Base-by-base conservation (phyloP, 176 grass and related monocot genomes). In the Neostapfia colusana region DNA sequence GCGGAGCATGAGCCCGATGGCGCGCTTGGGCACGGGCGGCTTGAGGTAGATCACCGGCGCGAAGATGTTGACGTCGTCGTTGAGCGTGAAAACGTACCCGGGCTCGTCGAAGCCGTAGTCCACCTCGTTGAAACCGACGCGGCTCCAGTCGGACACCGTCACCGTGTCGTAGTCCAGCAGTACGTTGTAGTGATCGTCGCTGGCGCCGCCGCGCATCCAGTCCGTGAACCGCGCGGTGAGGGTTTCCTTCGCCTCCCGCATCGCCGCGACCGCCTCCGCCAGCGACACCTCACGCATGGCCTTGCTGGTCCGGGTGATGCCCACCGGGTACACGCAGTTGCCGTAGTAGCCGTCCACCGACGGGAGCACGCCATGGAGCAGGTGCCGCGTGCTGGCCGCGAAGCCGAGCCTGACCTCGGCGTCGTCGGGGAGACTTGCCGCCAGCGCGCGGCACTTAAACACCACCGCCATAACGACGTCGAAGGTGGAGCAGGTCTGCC, bases 31-130 rank as follows among this genome's bases (percentile, higher is more conserved):
- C 15, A 44, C 56, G 3, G 85, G 83, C 18, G 93, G 90, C 78
- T 79, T 90, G 23, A 93, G 85, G 73, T 93, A 88, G 81, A 97
- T 93, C 23, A 80, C 86, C 1, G 80, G 91, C 11, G 81, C 86
- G 11, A 93, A 77, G 73, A 91, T 88, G 85, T 89, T 84, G 74
- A 76, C 79, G 8, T 97, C 88, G 57, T 93, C 85, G 28, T 94
- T 94, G 55, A 93, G 74, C 50, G 90, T 90, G 71, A 90, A 93
- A 34, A 93, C 88, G 38, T 93, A 93, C 10, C 75, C 76, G 0
- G 90, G 85, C 68, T 90, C 85, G 21, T 90, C 90, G 77, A 87
- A 91, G 8, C 93, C 90, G 14, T 93, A 97, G 88, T 97, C 93
- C 63, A 97, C 93, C 83, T 97, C 88, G 46, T 93, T 90, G 77